These are phyloP conservation scores for Fusarium transvaalense DNA, from an alignment of 2,329 filamentous ascomycete genomes.

Conservation along the genomic window DNA sequence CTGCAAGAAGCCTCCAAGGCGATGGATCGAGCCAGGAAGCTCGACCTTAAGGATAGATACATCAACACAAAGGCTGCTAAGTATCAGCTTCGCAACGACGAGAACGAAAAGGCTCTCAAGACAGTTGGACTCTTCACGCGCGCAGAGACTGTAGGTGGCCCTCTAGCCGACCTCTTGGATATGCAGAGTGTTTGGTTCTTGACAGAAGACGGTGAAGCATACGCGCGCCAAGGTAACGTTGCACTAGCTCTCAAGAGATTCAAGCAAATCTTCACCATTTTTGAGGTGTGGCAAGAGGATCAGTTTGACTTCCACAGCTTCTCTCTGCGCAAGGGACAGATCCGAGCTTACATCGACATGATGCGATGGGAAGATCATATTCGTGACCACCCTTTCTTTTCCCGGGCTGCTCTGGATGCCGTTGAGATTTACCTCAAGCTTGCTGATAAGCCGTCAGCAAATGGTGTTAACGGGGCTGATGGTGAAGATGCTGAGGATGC, in stretches of 20 bases:
- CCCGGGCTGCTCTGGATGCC: conserved; percentile 83
- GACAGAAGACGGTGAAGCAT: conserved; percentile 93
- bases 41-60: conserved; percentile 93
- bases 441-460: conserved; percentile 77
- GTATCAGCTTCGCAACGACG: conserved; percentile 92
- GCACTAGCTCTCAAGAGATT: conserved; percentile 93
- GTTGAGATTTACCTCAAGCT: conserved; percentile 84
- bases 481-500: conserved; percentile 67
- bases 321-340: conserved; percentile 95
- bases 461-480: conserved; percentile 70
- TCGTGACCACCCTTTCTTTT: conserved; percentile 93
- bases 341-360: conserved; percentile 96
- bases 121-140: conserved; percentile 96
- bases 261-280: conserved; percentile 88
- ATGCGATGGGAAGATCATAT: conserved; percentile 94
- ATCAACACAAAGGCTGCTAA: conserved; percentile 99
- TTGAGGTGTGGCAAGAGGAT: conserved; percentile 97
- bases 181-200: conserved; percentile 99
- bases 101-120: conserved; percentile 86
- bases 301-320: conserved; percentile 99
- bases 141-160: conserved; percentile 88
- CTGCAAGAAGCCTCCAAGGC: conserved; percentile 81
- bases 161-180: conserved; percentile 90
- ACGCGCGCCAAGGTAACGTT: conserved; percentile 82
- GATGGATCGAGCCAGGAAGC: conserved; percentile 87